phyloP scores from a whole-genome alignment of 148 eudicot genomes.

The Vaccinium corymbosum region DNA sequence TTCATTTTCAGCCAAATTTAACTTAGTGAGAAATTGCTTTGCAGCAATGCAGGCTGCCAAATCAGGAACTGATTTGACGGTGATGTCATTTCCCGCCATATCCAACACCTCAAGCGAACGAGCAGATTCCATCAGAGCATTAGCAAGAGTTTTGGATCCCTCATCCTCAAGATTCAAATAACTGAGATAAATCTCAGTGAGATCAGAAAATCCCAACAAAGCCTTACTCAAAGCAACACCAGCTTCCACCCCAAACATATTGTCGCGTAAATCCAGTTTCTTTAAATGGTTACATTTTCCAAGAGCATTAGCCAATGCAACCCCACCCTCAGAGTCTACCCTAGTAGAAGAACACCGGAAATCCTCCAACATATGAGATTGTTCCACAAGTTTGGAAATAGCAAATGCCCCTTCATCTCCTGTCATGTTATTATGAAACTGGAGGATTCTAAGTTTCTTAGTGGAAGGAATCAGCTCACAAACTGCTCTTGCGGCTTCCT shows the following conservation, averaged over 20 bases:
- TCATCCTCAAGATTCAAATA: slow-evolving; percentile 62
- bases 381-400: slow-evolving; percentile 47
- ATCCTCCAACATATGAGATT: slow-evolving; percentile 49
- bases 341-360: slow-evolving; percentile 63
- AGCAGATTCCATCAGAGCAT: slow-evolving; percentile 38
- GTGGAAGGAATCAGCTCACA: slow-evolving; percentile 53
- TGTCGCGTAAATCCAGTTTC: slow-evolving; percentile 55
- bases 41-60: slow-evolving; percentile 42
- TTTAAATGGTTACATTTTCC: slow-evolving; percentile 34
- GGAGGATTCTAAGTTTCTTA: slow-evolving; percentile 48
- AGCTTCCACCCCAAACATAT: slow-evolving; percentile 61
- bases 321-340: slow-evolving; percentile 55
- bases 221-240: slow-evolving; percentile 49
- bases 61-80: slow-evolving; percentile 35
- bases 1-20: slow-evolving; percentile 67
- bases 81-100: slow-evolving; percentile 72
- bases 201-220: slow-evolving; percentile 30
- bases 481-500: slow-evolving; percentile 68
- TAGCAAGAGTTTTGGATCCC: slow-evolving; percentile 46
- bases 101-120: slow-evolving; percentile 50
- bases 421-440: slow-evolving; percentile 68
- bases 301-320: slow-evolving; percentile 52
- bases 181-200: slow-evolving; percentile 52
- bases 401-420: slow-evolving; percentile 65
- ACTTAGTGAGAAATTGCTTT: slow-evolving; percentile 33